Percentiles rank a stretch among this genome's conserved stretches.
Conservation (phyloP, 345 rosid genomes). For the Lenwebbia sp. region DNA sequence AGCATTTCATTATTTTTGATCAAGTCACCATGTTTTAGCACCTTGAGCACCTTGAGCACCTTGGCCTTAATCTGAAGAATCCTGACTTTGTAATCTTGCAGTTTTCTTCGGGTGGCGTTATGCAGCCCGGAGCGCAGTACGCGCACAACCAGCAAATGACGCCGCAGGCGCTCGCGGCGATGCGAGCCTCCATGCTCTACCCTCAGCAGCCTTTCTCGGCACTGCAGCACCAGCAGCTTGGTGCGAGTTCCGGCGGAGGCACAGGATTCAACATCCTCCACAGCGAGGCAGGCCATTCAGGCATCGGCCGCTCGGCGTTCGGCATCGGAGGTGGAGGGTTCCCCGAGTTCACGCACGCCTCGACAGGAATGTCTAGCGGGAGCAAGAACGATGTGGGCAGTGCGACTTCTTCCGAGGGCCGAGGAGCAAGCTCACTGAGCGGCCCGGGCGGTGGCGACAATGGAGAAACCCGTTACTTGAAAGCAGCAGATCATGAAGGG, state of each 20-base stretch:
- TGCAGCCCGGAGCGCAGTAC: constrained; percentile 82
- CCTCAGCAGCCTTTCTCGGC: constrained; percentile 18
- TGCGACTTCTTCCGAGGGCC: constrained; percentile 45
- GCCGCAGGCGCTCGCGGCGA: constrained; percentile 78
- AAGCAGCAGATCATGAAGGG: constrained; percentile 56
- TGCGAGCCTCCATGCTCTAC: constrained; percentile 84
- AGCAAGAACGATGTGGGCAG: constrained; percentile 79
- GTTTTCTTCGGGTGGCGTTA: constrained; percentile 60
- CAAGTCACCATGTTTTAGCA: neutral
- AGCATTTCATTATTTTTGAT: neutral
- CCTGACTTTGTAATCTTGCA: constrained; percentile 8
- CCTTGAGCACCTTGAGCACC: neutral
- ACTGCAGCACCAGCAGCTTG: constrained; percentile 63
- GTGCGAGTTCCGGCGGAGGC: constrained; percentile 64
- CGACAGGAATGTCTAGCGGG: neutral
- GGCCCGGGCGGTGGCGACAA: constrained; percentile 37
- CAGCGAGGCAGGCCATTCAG: constrained; percentile 46
- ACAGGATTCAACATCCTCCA: constrained; percentile 55
- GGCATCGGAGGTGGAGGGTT: constrained; percentile 40
- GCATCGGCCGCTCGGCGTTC: constrained; percentile 39
- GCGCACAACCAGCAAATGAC: constrained; percentile 85
- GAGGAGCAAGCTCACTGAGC: constrained; percentile 66
- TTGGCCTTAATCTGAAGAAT: neutral
- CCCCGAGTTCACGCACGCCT: constrained; percentile 34
- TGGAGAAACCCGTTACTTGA: constrained; percentile 86